Conservation (phyloP, 2,329 filamentous ascomycete species). For the Ploettnerulaceae sp. region DNA sequence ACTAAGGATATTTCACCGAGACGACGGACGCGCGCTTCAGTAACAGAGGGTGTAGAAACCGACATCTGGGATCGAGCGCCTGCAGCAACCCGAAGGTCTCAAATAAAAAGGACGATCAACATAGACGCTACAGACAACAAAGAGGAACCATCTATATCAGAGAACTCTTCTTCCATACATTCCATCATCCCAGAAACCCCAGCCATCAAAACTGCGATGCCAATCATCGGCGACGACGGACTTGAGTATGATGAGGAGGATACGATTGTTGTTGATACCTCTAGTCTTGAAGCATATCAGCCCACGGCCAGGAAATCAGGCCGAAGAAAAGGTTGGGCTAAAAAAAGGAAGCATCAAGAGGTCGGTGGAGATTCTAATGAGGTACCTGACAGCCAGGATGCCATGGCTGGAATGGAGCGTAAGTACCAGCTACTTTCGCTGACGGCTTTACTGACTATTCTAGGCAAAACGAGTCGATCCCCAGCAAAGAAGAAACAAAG, state of each 20-base stretch:
- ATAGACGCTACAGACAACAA: background rate
- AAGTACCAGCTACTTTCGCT: background rate
- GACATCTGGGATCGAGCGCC: background rate
- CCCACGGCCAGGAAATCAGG: conserved; percentile 3
- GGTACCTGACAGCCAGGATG: conserved; percentile 26
- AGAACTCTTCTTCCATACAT: conserved; percentile 17
- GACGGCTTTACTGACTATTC: background rate
- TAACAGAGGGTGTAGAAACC: background rate
- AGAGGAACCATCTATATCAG: background rate
- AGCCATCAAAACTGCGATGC: conserved; percentile 3
- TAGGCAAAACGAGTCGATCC: conserved; percentile 10
- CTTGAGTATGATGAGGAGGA: conserved; percentile 17
- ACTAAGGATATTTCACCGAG: conserved; percentile 9
- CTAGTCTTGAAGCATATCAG: conserved; percentile 9
- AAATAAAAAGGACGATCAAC: background rate
- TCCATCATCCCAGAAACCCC: conserved; percentile 31
- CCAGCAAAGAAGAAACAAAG: conserved; percentile 16
- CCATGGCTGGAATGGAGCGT: conserved; percentile 13
- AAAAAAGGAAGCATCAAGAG: conserved; percentile 24
- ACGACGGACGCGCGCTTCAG: background rate
- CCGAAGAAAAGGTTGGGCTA: conserved; percentile 8
- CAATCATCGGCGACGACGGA: conserved; percentile 8
- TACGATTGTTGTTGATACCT: conserved; percentile 25
- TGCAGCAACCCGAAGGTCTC: conserved; percentile 6
- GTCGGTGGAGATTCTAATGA: conserved; percentile 12